Evolutionary conservation across 1,284 basidiomycete species (phyloP).

Genomic region (Gomphus bonarii): DNA sequence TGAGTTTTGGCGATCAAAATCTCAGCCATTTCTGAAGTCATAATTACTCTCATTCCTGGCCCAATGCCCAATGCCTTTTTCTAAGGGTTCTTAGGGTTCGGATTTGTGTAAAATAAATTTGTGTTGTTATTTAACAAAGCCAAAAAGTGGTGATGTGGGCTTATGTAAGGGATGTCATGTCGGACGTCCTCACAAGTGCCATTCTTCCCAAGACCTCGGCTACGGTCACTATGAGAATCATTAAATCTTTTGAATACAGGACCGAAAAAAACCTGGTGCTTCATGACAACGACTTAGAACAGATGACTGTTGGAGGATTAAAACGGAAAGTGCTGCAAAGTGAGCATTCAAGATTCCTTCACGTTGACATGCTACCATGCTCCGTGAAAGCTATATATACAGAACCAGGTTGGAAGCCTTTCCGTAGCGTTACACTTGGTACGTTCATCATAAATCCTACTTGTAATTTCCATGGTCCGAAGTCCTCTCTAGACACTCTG

Average conservation of each 20-base stretch:
- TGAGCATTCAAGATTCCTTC: conserved; percentile 21
- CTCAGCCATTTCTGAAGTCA: too few relatives aligned
- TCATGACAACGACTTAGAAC: conserved; percentile 71
- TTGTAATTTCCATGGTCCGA: conserved; percentile 3
- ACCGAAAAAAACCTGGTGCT: conserved; percentile 86
- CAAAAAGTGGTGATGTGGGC: too few relatives aligned
- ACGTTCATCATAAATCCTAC: conserved; percentile 13
- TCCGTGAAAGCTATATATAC: conserved; percentile 50
- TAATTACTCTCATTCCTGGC: too few relatives aligned
- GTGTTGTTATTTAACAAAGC: too few relatives aligned
- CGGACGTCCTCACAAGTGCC: conserved; percentile 40
- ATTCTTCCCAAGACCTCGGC: conserved; percentile 61
- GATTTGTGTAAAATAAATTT: too few relatives aligned
- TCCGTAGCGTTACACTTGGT: conserved; percentile 65
- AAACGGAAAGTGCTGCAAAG: conserved; percentile 62
- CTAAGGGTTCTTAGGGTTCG: too few relatives aligned
- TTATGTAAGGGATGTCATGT: conserved; percentile 18
- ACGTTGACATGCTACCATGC: background rate
- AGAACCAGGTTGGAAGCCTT: conserved; percentile 79
- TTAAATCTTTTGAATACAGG: conserved; percentile 92
- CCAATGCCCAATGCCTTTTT: too few relatives aligned
- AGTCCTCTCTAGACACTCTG: conserved; percentile 58
- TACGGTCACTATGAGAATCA: conserved; percentile 83
- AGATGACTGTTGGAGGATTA: conserved; percentile 65
- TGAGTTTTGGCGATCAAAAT: too few relatives aligned